Conservation (phyloP, 2,329 filamentous ascomycete genomes). For the Aspergillus fumigatus region DNA sequence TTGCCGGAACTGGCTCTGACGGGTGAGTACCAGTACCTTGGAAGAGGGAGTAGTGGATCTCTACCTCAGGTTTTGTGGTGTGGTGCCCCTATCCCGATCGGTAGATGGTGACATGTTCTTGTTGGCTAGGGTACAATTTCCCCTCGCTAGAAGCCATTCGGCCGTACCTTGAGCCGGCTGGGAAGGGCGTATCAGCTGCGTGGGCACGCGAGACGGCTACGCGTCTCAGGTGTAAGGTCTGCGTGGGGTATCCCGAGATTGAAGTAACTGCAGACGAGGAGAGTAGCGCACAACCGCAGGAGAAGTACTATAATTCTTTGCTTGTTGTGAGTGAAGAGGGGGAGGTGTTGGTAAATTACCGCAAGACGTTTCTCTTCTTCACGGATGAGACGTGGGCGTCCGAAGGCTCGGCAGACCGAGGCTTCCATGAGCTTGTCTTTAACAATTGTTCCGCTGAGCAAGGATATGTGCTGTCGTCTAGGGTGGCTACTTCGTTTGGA, state of each 20-base stretch:
- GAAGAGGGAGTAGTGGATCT: background rate
- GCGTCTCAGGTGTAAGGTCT: constrained; percentile 55
- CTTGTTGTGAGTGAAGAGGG: constrained; percentile 55
- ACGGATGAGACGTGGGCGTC: constrained; percentile 62
- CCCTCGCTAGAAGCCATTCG: constrained; percentile 52
- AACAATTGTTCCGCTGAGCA: background rate
- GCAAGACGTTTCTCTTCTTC: constrained; percentile 63
- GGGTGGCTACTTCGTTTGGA: constrained; percentile 42
- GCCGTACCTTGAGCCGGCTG: constrained; percentile 57
- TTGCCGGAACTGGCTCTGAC: constrained; percentile 61
- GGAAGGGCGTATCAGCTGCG: constrained; percentile 49
- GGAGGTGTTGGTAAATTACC: constrained; percentile 55
- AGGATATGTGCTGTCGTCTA: background rate
- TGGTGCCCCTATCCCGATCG: background rate
- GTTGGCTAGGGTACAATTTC: constrained; percentile 57
- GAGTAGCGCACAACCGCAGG: background rate
- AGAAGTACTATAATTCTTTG: constrained; percentile 54
- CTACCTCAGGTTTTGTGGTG: no score
- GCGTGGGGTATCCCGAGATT: constrained; percentile 59
- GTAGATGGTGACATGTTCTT: constrained; percentile 1
- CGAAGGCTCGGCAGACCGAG: constrained; percentile 43
- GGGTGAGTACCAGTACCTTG: constrained; percentile 37
- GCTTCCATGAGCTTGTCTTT: constrained; percentile 27
- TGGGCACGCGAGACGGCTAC: constrained; percentile 57
- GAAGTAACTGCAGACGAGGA: constrained; percentile 11